Evolutionary conservation across 2,329 filamentous ascomycete genomes (phyloP), one percentile per base, ranked within the genome.

Genomic region (Coniochaeta ligniaria): DNA sequence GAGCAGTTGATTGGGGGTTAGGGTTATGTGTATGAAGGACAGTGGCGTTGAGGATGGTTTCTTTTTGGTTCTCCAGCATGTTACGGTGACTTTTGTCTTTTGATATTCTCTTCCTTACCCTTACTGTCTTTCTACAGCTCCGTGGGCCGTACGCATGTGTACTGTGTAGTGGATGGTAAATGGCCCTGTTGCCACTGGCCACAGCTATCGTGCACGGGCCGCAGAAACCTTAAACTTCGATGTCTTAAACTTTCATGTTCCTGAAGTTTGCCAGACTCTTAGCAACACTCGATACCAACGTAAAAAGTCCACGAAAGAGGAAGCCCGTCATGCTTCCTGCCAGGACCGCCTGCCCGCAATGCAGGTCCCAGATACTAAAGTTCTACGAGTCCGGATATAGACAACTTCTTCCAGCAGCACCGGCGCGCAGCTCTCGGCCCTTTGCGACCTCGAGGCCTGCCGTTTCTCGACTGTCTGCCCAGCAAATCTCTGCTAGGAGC

Each of bases 341-440:
- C n/a, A 66, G 71, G 41, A 65, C 65, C 70, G 35, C 73, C 71
- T 77, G 75, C 60, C 74, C 74, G 41, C 69, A 70, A 61, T 77
- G 75, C 64, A 71, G 73, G 58, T 71, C 70, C 31, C 74, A 72
- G 50, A 65, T 77, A 22, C 59, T 75, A 54, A 70, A 65, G 56
- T 66, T 76, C 31, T 72, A 75, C 52, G 73, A 76, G 61, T 71
- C 71, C 57, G 69, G 73, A 26, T 70, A 76, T 55, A 64, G 64
- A 41, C 63, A 62, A 59, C 65, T 63, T 14, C 68, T 63, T 31
- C 63, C 43, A n/a, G 62, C 60, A 24, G 60, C 61, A 57, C 52
- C 59, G 5, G 41, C 63, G 24, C 64, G 62, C 17, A 61, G 61
- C 12, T 62, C 67, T 43, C 47, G 63, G 14, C 62, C 57, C 24